phyloP scores from a whole-genome alignment of 2,329 filamentous ascomycete species.

The Peltaster fructicola region DNA sequence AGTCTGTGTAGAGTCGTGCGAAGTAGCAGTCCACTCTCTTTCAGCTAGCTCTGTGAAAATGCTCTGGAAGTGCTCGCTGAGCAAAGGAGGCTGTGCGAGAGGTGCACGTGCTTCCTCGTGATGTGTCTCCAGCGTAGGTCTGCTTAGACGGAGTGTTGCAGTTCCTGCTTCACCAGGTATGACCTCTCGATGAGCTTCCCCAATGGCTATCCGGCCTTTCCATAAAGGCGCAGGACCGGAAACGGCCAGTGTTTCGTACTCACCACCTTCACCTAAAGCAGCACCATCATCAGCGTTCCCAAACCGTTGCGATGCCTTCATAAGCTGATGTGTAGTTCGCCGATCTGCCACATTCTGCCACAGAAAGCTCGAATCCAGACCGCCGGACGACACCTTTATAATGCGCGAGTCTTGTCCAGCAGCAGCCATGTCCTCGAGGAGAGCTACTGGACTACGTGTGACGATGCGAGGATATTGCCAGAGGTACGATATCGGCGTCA shows the following conservation, averaged over 20 bases:
- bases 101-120: no score
- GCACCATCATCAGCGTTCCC: conserved; percentile 47
- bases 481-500: conserved; percentile 68
- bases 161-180: conserved; percentile 58
- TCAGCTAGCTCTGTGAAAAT: conserved; percentile 15
- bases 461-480: conserved; percentile 80
- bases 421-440: conserved; percentile 66
- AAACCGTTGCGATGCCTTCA: conserved; percentile 46
- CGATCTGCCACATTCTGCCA: conserved; percentile 60
- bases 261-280: conserved; percentile 78
- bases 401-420: conserved; percentile 73
- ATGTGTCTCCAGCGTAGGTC: conserved; percentile 38
- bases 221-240: conserved; percentile 61
- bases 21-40: not conserved
- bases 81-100: conserved; percentile 38
- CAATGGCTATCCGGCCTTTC: conserved; percentile 49
- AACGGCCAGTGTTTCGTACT: conserved; percentile 85
- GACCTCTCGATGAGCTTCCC: conserved; percentile 33
- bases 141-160: conserved; percentile 48
- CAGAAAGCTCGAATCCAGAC: conserved; percentile 61
- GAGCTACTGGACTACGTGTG: conserved; percentile 26
- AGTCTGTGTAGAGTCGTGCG: conserved; percentile 1
- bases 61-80: conserved; percentile 44
- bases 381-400: conserved; percentile 86
- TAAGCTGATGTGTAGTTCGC: conserved; percentile 28